phyloP scores from a whole-genome alignment of 805 yeast species.

The Ogataea paraovalis region DNA sequence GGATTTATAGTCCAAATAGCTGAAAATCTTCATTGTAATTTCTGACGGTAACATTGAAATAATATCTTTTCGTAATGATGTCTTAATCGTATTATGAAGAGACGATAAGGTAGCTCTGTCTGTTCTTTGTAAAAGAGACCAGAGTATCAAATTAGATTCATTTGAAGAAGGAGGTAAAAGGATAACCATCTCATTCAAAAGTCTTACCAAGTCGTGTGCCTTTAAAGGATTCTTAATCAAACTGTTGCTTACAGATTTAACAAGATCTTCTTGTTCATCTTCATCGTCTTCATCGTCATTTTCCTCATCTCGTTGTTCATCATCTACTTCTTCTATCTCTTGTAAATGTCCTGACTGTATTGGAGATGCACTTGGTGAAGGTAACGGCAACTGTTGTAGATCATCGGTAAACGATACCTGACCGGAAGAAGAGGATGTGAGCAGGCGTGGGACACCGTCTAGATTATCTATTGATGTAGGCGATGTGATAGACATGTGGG shows the following conservation, averaged over 20 bases:
- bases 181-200: conserved; percentile 32
- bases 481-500: conserved; percentile 10
- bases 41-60: conserved; percentile 71
- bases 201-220: conserved; percentile 37
- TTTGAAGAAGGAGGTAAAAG: conserved; percentile 43
- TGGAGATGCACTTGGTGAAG: conserved; percentile 67
- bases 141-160: conserved; percentile 43
- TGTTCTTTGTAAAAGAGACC: conserved; percentile 51
- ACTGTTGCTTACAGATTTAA: not conserved
- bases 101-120: conserved; percentile 61
- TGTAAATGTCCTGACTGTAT: conserved; percentile 31
- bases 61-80: conserved; percentile 68
- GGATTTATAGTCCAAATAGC: conserved; percentile 58
- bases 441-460: conserved; percentile 10
- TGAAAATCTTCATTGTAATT: conserved; percentile 59
- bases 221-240: conserved; percentile 9
- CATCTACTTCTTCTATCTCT: conserved; percentile 18
- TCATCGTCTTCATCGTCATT: conserved; percentile 2
- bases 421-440: conserved; percentile 11
- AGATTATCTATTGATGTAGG: conserved; percentile 13
- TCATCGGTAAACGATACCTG: conserved; percentile 20
- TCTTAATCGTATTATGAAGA: conserved; percentile 46
- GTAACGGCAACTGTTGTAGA: conserved; percentile 49
- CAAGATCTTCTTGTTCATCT: not conserved
- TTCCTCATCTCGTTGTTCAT: conserved; percentile 2